Conservation (phyloP, 352 stramenopile species). For the Phytophthora syringae region DNA sequence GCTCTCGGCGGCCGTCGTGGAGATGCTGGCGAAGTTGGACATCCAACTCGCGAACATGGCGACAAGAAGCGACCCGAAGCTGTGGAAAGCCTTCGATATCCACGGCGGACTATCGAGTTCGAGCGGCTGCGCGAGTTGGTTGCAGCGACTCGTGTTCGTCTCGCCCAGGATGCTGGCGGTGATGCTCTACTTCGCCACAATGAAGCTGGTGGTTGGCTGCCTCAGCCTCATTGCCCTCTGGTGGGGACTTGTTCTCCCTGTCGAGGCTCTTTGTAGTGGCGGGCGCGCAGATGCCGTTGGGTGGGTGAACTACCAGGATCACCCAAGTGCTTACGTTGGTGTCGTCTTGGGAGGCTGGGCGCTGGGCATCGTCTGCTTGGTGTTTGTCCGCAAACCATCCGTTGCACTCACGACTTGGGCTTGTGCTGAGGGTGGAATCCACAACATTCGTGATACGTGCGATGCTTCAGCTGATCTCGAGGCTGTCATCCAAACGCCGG, state of each 20-base stretch:
- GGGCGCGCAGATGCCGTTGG: constrained; percentile 22
- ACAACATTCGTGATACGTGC: not conserved
- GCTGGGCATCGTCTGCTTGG: constrained; percentile 15
- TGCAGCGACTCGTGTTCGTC: constrained; percentile 25
- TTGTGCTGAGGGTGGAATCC: constrained; percentile 17
- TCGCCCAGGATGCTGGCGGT: constrained; percentile 36
- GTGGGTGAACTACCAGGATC: constrained; percentile 28
- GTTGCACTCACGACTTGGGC: constrained; percentile 21
- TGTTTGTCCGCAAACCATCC: constrained; percentile 23
- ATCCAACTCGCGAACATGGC: constrained; percentile 37
- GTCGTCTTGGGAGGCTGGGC: constrained; percentile 16
- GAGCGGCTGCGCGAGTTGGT: constrained; percentile 22
- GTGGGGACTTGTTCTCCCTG: constrained; percentile 35
- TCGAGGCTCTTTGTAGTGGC: constrained; percentile 38
- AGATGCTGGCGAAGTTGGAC: constrained; percentile 24
- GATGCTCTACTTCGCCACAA: constrained; percentile 53
- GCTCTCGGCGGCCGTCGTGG: constrained; percentile 28
- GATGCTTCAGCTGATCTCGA: constrained; percentile 9
- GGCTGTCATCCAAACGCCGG: constrained; percentile 13
- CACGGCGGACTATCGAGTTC: constrained; percentile 33
- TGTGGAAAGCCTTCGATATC: constrained; percentile 28
- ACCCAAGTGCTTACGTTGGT: constrained; percentile 11
- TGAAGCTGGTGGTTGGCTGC: constrained; percentile 50
- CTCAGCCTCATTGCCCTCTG: constrained; percentile 38
- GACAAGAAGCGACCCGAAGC: constrained; percentile 9